Base-by-base conservation (phyloP, 73 alveolate genomes). In the Tetrahymena borealis region DNA sequence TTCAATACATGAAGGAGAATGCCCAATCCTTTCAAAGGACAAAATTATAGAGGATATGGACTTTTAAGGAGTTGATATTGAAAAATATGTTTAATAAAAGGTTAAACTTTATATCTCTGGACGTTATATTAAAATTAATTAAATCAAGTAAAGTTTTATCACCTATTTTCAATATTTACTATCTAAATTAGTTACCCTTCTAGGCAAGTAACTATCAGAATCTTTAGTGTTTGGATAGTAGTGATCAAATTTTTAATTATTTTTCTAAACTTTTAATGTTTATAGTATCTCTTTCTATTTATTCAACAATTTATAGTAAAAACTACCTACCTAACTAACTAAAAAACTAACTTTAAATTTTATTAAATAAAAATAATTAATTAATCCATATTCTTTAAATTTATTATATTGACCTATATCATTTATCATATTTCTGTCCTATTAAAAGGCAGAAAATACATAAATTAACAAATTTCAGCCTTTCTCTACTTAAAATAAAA, bases 41-140 rank as follows among this genome's bases (percentile, higher is more conserved):
- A 60, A 32, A 31, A 91, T 43, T 13, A 91, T 91, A 5, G 60
- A 77, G 0, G 94, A 91, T 91, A 60, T 91, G 91, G 94, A 91
- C 33, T 91, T 91, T 43, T 41, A 43, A 32, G 94, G 90, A 2
- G 91, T 78, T 9, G 91, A 91, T 35, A 33, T 43, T 35, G 91
- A 91, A 37, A 41, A 91, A 38, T 91, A 77, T 33, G 90, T 91
- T 3, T 33, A 40, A 33, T 60, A 60, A 33, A 78, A 91, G 28
- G 90, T 91, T 0, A 91, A 91, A 33, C 79, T 91, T 33, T 40
- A 41, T 78, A 60, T 60, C 13, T 60, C 85, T 20, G 85, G 85
- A 24, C 85, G 85, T 20, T 60, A 60, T 60, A 60, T 60, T 1
- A 60, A 60, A 60, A 60, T 60, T 0, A 60, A 60, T 9, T 60